Evolutionary conservation across 2,329 filamentous ascomycete genomes (phyloP).

Genomic region (Pyricularia sp.): DNA sequence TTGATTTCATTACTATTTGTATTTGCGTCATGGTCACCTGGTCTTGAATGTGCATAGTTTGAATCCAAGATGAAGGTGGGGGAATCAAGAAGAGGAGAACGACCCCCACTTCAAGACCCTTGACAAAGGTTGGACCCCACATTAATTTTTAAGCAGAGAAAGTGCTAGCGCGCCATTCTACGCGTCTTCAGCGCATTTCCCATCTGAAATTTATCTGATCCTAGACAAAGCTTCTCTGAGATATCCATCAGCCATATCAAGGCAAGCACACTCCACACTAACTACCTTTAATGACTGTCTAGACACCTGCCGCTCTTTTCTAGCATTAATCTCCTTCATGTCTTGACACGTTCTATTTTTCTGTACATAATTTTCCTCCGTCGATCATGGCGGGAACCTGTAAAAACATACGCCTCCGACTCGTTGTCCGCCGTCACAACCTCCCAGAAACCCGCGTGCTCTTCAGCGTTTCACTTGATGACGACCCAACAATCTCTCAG

Average conservation of each 20-base stretch:
- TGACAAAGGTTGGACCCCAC: neutral
- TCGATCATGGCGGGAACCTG: neutral
- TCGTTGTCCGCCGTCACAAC: conserved; percentile 59
- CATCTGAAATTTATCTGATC: neutral
- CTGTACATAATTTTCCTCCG: neutral
- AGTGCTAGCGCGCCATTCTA: neutral
- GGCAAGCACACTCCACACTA: neutral
- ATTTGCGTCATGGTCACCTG: neutral
- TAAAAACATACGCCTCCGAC: conserved; percentile 53
- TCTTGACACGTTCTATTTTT: neutral
- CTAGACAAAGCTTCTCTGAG: neutral
- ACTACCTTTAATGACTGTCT: neutral
- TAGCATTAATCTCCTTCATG: neutral
- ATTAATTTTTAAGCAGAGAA: neutral
- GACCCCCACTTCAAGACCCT: neutral
- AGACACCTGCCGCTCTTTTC: neutral
- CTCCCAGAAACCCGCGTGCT: conserved; percentile 61
- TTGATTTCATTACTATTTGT: neutral
- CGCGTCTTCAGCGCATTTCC: neutral
- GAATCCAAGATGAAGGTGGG: neutral
- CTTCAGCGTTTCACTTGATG: conserved; percentile 48
- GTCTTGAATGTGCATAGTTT: neutral
- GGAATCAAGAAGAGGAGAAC: neutral
- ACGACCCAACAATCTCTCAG: conserved; percentile 57
- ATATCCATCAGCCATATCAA: neutral